Conservation (phyloP, 768 basidiomycete species). For the Boletus sp. region DNA sequence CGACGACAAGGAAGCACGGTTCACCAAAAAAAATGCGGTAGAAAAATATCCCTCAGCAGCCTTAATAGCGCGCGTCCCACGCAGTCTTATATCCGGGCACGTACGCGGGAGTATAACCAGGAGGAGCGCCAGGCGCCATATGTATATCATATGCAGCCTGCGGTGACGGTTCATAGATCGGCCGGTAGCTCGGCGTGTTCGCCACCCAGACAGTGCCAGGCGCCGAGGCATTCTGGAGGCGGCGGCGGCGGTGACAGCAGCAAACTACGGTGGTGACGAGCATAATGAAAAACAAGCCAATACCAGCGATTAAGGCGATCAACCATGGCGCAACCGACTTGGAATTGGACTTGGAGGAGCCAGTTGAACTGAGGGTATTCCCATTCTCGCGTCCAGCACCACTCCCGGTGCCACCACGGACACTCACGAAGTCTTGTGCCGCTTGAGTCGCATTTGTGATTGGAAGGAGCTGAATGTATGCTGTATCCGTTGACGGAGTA, state of each 20-base stretch:
- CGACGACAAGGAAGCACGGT: neutral
- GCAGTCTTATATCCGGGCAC: conserved; percentile 23
- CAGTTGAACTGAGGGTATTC: conserved; percentile 36
- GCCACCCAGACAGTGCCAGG: conserved; percentile 7
- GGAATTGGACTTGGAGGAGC: conserved; percentile 33
- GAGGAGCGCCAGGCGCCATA: conserved; percentile 14
- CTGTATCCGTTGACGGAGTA: conserved; percentile 36
- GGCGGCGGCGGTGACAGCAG: conserved; percentile 14
- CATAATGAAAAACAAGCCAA: conserved; percentile 7
- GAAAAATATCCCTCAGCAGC: neutral
- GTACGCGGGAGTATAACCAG: conserved; percentile 13
- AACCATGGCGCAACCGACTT: conserved; percentile 1
- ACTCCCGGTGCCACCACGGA: conserved; percentile 5
- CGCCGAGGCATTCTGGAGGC: conserved; percentile 1
- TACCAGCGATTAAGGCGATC: conserved; percentile 18
- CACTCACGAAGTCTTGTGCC: conserved; percentile 10
- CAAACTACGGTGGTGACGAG: neutral
- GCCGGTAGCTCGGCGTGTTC: conserved; percentile 16
- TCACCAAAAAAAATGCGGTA: neutral
- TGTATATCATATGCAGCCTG: conserved; percentile 30
- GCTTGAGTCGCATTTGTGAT: conserved; percentile 49
- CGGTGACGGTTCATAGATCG: conserved; percentile 27
- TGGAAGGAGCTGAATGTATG: conserved; percentile 64
- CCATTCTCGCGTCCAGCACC: conserved; percentile 29
- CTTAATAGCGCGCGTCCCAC: conserved; percentile 24